Evolutionary conservation across 2,329 filamentous ascomycete species (phyloP).

Genomic region (Aschersonia sp.): DNA sequence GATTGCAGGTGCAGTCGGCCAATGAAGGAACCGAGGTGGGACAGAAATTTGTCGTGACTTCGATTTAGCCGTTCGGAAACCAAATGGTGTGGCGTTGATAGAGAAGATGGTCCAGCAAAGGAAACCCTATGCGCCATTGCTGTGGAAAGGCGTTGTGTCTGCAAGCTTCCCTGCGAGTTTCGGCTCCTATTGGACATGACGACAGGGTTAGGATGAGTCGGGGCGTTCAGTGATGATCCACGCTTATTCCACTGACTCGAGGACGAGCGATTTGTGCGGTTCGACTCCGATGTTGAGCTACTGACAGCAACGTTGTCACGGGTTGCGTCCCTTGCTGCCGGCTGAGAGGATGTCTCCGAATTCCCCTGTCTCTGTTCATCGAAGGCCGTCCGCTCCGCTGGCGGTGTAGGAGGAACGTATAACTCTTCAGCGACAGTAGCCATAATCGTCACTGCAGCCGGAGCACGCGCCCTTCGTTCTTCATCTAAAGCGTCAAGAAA

Average conservation of each 20-base stretch:
- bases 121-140: slow-evolving; percentile 62
- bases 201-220: slow-evolving; percentile 13
- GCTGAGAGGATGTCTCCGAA: slow-evolving; percentile 25
- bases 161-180: slow-evolving; percentile 20
- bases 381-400: slow-evolving; percentile 40
- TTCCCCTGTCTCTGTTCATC: slow-evolving; percentile 19
- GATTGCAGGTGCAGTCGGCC: slow-evolving; percentile 80
- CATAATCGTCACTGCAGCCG: slow-evolving; percentile 43
- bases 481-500: slow-evolving; percentile 80
- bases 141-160: slow-evolving; percentile 33
- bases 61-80: slow-evolving; percentile 70
- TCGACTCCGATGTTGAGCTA: slow-evolving; percentile 18
- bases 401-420: slow-evolving; percentile 46
- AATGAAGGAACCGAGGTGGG: slow-evolving; percentile 84
- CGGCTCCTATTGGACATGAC: slow-evolving; percentile 16
- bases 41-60: slow-evolving; percentile 78
- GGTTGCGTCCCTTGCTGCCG: slow-evolving; percentile 14
- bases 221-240: slow-evolving; percentile 29
- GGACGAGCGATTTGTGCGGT: slow-evolving; percentile 20
- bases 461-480: slow-evolving; percentile 34
- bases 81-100: slow-evolving; percentile 52
- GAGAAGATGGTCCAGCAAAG: slow-evolving; percentile 51
- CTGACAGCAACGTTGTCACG: slow-evolving; percentile 10
- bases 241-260: slow-evolving; percentile 26
- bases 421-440: slow-evolving; percentile 44